These are phyloP conservation scores for Penicillium steckii DNA, from an alignment of 495 filamentous ascomycete genomes.

Conservation along the genomic window DNA sequence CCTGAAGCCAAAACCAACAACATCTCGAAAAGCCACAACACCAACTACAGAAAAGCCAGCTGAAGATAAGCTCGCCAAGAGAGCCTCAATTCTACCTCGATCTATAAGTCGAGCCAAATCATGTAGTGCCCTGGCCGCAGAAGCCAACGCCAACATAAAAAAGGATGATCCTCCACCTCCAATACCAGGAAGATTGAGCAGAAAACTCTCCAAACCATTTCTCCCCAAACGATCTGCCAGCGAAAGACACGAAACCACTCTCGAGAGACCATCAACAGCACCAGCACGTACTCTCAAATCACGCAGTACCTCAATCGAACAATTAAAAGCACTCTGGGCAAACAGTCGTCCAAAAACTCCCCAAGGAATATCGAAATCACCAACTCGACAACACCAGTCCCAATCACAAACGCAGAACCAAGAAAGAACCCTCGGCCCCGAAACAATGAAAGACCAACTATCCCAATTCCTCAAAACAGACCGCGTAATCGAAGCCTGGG, in stretches of 20 bases:
- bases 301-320: constrained; percentile 30
- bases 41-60: constrained; percentile 13
- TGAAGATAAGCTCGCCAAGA: constrained; percentile 10
- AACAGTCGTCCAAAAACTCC: constrained; percentile 19
- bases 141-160: constrained; percentile 4
- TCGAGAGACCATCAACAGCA: constrained; percentile 27
- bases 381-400: neutral
- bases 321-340: constrained; percentile 23
- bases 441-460: constrained; percentile 39
- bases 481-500: constrained; percentile 41
- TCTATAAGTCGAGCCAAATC: constrained; percentile 22
- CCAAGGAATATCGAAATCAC: constrained; percentile 10
- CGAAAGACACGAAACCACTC: constrained; percentile 12
- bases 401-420: constrained; percentile 9
- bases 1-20: constrained; percentile 5
- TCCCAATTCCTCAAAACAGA: constrained; percentile 41
- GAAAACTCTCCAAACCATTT: constrained; percentile 30
- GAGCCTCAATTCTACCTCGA: constrained; percentile 7
- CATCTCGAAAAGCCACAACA: constrained; percentile 7
- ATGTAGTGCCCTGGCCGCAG: constrained; percentile 22
- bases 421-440: constrained; percentile 8
- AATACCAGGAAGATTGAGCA: constrained; percentile 23
- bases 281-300: constrained; percentile 27
- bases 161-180: constrained; percentile 12
- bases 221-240: constrained; percentile 24